Conservation (phyloP, 345 rosid species). For the Sonneratia alba region DNA sequence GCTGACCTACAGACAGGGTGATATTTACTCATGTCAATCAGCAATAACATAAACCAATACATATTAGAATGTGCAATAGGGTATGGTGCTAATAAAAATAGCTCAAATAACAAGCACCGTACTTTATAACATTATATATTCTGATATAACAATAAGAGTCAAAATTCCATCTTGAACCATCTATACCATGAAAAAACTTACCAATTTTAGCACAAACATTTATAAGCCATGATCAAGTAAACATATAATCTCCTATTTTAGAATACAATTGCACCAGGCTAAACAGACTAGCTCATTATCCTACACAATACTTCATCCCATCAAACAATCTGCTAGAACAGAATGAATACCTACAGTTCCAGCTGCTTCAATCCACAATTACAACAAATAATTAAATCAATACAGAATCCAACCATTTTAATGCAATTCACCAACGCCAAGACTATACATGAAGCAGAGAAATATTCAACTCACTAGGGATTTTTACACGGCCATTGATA, state of each 20-base stretch:
- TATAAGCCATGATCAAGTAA: background rate
- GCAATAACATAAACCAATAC: too few species aligned
- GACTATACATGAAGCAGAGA: background rate
- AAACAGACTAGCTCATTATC: background rate
- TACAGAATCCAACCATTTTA: background rate
- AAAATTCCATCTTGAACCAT: background rate
- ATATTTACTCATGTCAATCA: too few species aligned
- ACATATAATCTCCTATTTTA: background rate
- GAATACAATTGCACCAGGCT: background rate
- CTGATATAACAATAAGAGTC: background rate
- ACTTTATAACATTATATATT: too few species aligned
- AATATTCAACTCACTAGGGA: slow-evolving; percentile 36
- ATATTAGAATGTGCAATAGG: too few species aligned
- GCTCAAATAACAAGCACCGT: too few species aligned
- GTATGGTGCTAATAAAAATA: too few species aligned
- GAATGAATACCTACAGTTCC: background rate
- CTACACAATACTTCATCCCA: background rate
- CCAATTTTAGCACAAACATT: background rate
- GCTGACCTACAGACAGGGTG: too few species aligned
- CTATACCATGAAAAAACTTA: background rate
- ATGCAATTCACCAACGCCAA: background rate
- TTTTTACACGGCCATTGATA: slow-evolving; percentile 72
- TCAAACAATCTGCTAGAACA: background rate
- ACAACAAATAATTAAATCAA: background rate
- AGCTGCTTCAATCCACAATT: background rate